These are phyloP conservation scores for Hypoxylon sp. DNA, from an alignment of 2,329 filamentous ascomycete species.

Conservation along the genomic window DNA sequence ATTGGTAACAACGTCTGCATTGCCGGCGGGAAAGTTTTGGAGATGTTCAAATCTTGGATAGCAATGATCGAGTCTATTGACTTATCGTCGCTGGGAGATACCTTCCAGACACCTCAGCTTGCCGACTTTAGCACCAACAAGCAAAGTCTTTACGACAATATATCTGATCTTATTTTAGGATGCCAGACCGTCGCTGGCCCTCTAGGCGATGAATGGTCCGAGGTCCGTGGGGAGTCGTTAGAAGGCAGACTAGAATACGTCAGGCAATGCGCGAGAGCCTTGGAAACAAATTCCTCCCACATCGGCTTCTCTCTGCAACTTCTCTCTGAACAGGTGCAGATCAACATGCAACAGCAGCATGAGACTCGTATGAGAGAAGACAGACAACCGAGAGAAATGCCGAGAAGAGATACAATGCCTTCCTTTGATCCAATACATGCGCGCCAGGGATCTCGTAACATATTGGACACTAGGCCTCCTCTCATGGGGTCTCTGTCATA, in stretches of 20 bases:
- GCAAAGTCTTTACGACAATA: conserved; percentile 92
- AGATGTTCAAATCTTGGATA: conserved; percentile 91
- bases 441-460: conserved; percentile 67
- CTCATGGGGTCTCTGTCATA: conserved; percentile 73
- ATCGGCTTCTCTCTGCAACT: conserved; percentile 90
- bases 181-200: conserved; percentile 95
- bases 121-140: conserved; percentile 91
- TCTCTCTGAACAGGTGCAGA: conserved; percentile 83
- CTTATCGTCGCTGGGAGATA: conserved; percentile 80
- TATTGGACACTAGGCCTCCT: conserved; percentile 58
- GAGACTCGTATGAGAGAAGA: conserved; percentile 62
- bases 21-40: conserved; percentile 82
- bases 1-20: conserved; percentile 86
- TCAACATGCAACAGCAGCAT: conserved; percentile 64
- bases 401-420: conserved; percentile 70
- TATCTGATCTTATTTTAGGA: conserved; percentile 87
- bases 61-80: conserved; percentile 93
- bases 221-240: conserved; percentile 88
- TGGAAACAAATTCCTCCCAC: conserved; percentile 89
- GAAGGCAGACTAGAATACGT: conserved; percentile 89
- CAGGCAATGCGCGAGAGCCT: conserved; percentile 78
- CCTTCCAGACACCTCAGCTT: conserved; percentile 85
- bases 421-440: conserved; percentile 68
- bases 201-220: conserved; percentile 94
- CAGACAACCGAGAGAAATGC: conserved; percentile 60